These are phyloP conservation scores for Candida xyloterini DNA, from an alignment of 805 yeast species.

Conservation along the genomic window DNA sequence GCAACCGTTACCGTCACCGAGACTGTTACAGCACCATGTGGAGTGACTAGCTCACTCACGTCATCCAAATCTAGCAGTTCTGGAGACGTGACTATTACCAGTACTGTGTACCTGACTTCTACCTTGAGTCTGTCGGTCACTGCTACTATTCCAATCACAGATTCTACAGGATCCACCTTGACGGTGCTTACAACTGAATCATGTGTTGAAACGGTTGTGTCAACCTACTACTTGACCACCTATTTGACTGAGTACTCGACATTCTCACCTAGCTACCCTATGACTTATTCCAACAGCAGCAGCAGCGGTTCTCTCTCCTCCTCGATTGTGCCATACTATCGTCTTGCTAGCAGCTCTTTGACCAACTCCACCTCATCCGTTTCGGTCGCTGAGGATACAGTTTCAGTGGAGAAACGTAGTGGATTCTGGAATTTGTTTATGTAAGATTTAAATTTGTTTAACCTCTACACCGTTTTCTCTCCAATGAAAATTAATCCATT, in stretches of 20 bases:
- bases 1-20: conserved; percentile 31
- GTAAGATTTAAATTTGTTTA: conserved; percentile 4
- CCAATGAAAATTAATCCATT: conserved; percentile 18
- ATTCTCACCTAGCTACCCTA: conserved; percentile 8
- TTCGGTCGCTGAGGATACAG: conserved; percentile 14
- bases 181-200: conserved; percentile 32
- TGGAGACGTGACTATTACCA: conserved; percentile 18
- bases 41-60: conserved; percentile 3
- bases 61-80: conserved; percentile 1
- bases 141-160: conserved; percentile 32
- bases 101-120: conserved; percentile 19
- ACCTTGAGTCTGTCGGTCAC: conserved; percentile 31
- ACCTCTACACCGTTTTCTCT: conserved; percentile 1
- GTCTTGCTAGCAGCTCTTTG: conserved; percentile 8
- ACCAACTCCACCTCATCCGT: conserved; percentile 13
- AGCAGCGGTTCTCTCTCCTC: conserved; percentile 5
- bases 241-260: conserved; percentile 16
- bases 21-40: conserved; percentile 15
- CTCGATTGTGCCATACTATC: conserved; percentile 14
- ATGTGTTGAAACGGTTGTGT: conserved; percentile 25
- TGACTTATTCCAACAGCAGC: conserved; percentile 10
- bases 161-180: conserved; percentile 28
- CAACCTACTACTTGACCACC: conserved; percentile 16
- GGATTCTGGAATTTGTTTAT: conserved; percentile 22
- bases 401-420: conserved; percentile 13